Conservation (phyloP, 2,329 filamentous ascomycete species). For the Fusarium buharicum region DNA sequence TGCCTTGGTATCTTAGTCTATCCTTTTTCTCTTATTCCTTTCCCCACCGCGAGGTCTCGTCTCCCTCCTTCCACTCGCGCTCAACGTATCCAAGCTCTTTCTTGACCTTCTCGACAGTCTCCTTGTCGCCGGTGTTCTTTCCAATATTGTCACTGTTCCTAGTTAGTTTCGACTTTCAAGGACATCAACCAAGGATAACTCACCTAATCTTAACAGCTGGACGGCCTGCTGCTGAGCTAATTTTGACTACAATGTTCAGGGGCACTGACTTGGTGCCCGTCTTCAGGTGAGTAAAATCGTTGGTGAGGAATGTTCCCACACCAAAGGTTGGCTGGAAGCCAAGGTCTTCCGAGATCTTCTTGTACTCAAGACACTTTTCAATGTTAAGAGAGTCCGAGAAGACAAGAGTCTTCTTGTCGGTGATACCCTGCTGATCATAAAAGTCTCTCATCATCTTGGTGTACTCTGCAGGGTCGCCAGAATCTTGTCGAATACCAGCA, state of each 20-base stretch:
- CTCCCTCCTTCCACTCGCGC: conserved; percentile 82
- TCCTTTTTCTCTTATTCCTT: conserved; percentile 46
- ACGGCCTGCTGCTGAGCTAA: conserved; percentile 83
- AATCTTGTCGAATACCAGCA: conserved; percentile 87
- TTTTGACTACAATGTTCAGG: conserved; percentile 97
- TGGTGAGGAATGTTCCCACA: conserved; percentile 94
- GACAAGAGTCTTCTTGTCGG: conserved; percentile 85
- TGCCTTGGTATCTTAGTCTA: conserved; percentile 34
- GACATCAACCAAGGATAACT: conserved; percentile 4
- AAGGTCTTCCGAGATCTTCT: conserved; percentile 79
- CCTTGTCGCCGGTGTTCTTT: conserved; percentile 92
- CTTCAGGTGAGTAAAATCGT: conserved; percentile 82
- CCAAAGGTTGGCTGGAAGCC: conserved; percentile 91
- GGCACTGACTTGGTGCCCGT: conserved; percentile 87
- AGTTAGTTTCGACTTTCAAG: conserved; percentile 22
- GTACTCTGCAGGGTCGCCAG: conserved; percentile 84
- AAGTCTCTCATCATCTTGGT: conserved; percentile 82
- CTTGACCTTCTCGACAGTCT: conserved; percentile 85
- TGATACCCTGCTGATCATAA: conserved; percentile 80
- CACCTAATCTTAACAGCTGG: conserved; percentile 88
- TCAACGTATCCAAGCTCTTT: conserved; percentile 85
- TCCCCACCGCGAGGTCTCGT: conserved; percentile 87
- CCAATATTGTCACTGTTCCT: conserved; percentile 75
- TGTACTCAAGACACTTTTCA: conserved; percentile 90
- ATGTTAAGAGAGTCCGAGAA: conserved; percentile 97